Evolutionary conservation across 2,329 filamentous ascomycete genomes (phyloP), one percentile per base, ranked within the genome.

Genomic region (Colletotrichum siamense): DNA sequence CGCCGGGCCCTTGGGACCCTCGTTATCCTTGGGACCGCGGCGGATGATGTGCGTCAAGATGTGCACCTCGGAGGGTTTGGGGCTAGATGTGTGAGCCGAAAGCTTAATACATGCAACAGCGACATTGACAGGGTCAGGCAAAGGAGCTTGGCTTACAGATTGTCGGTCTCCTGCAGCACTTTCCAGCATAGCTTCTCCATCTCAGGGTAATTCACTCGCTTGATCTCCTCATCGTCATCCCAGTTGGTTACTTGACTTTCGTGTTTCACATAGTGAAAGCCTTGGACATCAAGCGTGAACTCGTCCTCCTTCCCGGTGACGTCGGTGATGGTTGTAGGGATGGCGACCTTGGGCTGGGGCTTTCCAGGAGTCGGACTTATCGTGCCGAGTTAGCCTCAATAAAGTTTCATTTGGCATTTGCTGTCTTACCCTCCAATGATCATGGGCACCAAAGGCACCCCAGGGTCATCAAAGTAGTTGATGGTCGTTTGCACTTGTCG

Each of bases 261-360:
- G 62, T 93, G 85, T 78, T 92, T 91, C 9, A 89, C 83, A 22
- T 85, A 83, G 1, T 94, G 92, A 24, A 92, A 90, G 72, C 87
- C 85, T 8, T 85, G 87, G 0, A 92, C 91, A 0, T 91, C 91
- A 26, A 86, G 85, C 7, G 87, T 83, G 0, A 92, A 94, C 80
- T 94, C 92, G 77, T 94, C 92, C 69, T 94, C 91, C 80, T 94
- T 92, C 0, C 92, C 92, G 39, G 89, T 83, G 9, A 85, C 89
- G 0, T 94, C 92, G 87, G 44, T 92, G 86, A 34, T 84, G 82
- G 2, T 92, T 88, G 72, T 87, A 84, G 1, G 89, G 87, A 26
- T 86, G 28, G 91, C 87, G 13, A 93, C 89, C 79, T 94, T 91
- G 0, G 92, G 94, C 71, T 76, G 73, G 28, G 73, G 73, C 44